phyloP scores from a whole-genome alignment of 2,329 filamentous ascomycete species.

The Ilyonectria destructans region DNA sequence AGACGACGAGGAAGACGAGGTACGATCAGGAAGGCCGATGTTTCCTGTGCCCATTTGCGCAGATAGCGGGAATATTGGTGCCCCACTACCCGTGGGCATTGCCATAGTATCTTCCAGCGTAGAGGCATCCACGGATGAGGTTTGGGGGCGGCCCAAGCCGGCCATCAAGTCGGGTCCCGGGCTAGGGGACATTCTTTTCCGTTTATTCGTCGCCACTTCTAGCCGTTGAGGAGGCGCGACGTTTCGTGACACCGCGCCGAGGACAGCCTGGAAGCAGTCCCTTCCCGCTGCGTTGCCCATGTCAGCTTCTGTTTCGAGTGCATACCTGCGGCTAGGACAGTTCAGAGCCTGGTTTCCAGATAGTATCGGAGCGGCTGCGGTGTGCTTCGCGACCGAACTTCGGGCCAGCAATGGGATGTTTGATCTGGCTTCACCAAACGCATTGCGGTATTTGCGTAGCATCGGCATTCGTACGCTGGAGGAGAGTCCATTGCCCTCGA shows the following conservation, averaged over 20 bases:
- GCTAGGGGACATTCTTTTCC: conserved; percentile 51
- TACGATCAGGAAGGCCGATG: conserved; percentile 52
- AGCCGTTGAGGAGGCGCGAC: conserved; percentile 35
- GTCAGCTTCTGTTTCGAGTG: not conserved
- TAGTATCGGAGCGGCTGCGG: conserved; percentile 58
- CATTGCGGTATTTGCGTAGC: conserved; percentile 53
- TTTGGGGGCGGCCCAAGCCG: not conserved
- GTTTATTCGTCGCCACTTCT: conserved; percentile 50
- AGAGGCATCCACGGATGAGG: conserved; percentile 5
- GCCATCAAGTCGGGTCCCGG: conserved; percentile 42
- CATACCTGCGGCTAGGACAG: not conserved
- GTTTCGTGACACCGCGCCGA: conserved; percentile 54
- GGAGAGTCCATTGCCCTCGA: conserved; percentile 70
- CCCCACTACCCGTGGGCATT: not conserved
- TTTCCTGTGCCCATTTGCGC: conserved; percentile 25
- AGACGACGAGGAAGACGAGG: conserved; percentile 53
- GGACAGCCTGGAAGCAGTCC: conserved; percentile 53
- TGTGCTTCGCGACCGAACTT: conserved; percentile 61
- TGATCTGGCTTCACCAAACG: conserved; percentile 51
- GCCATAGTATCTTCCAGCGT: conserved; percentile 4
- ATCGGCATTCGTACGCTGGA: conserved; percentile 56
- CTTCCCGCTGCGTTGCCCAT: conserved; percentile 29
- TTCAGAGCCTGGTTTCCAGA: conserved; percentile 62
- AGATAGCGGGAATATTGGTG: conserved; percentile 25
- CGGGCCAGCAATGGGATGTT: conserved; percentile 67